Evolutionary conservation across 225 moss, liverwort and hornwort species (phyloP), one percentile per base, ranked within the genome.

Genomic region (Asterella californica): DNA sequence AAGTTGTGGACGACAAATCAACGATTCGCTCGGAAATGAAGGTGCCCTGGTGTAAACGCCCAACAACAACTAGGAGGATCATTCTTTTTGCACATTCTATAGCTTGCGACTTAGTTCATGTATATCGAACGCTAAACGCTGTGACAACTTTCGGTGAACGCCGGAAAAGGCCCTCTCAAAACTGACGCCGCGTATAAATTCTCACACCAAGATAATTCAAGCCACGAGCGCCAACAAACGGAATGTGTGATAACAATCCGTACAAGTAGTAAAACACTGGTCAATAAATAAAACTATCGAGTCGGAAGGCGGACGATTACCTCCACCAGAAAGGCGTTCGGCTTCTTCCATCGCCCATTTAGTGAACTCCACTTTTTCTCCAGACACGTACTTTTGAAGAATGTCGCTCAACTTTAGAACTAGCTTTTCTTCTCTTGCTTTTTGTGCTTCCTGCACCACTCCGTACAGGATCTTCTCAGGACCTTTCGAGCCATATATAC

Each of bases 281-380:
- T 52, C 14, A 27, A 27, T 65, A 60, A 2, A 61, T 21, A 61
- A 27, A 61, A 8, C 9, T 46, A 46, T 22, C 36, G 52, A 53
- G 17, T 53, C 30, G 14, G 70, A 12, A 27, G 60, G 57, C 49
- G n/a, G 18, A 77, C 24, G 74, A 79, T 78, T 88, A 93, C 93
- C 89, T 81, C 93, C 93, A 73, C 86, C 87, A 59, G 84, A 88
- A 73, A 96, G 89, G 80, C 89, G 93, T 71, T 87, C 78, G 15
- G 85, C 89, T 87, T 95, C 93, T 15, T 84, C 81, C 76, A 82
- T 81, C 32, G 84, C 88, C 95, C 93, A 92, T 11, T 57, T 59
- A 10, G 73, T 27, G 63, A 93, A 95, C 19, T 46, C 80, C 6
- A 30, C 85, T 86, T 81, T 93, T 25, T 87, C 67, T 48, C 84